Percentiles rank a stretch among this genome's conserved stretches.
phyloP scores from a whole-genome alignment of 2,329 filamentous ascomycete genomes.

The Trichophaea hybrida region DNA sequence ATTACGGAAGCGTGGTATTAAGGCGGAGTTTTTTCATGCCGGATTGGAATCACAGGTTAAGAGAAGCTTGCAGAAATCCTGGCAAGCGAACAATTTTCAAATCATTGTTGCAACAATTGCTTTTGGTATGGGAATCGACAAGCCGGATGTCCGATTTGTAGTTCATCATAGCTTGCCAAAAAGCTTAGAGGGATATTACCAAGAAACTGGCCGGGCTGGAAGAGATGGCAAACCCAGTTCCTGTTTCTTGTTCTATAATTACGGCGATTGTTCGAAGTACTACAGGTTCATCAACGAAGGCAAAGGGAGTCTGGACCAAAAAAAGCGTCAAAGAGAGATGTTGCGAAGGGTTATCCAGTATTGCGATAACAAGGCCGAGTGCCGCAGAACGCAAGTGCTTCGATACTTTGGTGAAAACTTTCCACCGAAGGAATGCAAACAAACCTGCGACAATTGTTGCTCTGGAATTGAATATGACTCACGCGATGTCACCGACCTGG shows the following conservation, averaged over 20 bases:
- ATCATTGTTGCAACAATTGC: slow-evolving; percentile 97
- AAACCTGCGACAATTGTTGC: slow-evolving; percentile 81
- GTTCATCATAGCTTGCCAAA: slow-evolving; percentile 89
- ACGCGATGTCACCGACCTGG: slow-evolving; percentile 63
- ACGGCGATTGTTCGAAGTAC: slow-evolving; percentile 57
- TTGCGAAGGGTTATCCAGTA: slow-evolving; percentile 70
- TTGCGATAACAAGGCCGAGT: slow-evolving; percentile 79
- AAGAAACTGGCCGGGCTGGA: slow-evolving; percentile 90
- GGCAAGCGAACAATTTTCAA: slow-evolving; percentile 67
- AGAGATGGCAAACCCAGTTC: slow-evolving; percentile 75
- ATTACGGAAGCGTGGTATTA: slow-evolving; percentile 49
- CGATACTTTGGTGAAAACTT: slow-evolving; percentile 91
- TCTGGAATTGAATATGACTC: slow-evolving; percentile 52
- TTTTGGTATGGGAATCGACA: slow-evolving; percentile 99
- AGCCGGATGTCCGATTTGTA: slow-evolving; percentile 89
- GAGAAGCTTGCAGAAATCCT: slow-evolving; percentile 55
- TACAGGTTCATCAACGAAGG: slow-evolving; percentile 72
- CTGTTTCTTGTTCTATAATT: slow-evolving; percentile 82
- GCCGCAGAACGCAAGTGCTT: slow-evolving; percentile 73
- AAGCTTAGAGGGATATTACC: slow-evolving; percentile 93
- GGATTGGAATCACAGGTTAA: slow-evolving; percentile 56
- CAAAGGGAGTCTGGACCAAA: slow-evolving; percentile 63
- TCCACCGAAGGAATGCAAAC: slow-evolving; percentile 51
- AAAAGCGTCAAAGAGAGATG: slow-evolving; percentile 67
- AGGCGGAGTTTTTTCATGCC: slow-evolving; percentile 76